Evolutionary conservation across 148 eudicot species (phyloP), one percentile per base, ranked within the genome.

Genomic region (Heliamphora exappendiculata): DNA sequence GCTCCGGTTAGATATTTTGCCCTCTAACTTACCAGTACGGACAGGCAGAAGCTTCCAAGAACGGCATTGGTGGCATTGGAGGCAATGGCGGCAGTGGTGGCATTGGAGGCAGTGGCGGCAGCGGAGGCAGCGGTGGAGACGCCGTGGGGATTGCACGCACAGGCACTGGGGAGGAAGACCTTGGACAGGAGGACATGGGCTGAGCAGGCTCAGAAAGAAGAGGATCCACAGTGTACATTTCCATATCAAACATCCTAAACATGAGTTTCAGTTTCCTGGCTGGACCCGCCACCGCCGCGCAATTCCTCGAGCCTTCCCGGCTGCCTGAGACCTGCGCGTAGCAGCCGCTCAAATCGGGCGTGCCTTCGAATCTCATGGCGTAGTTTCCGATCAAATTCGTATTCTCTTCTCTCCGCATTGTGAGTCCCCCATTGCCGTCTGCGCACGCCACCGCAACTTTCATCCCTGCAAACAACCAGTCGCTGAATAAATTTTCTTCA

Each of bases 121-220:
- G 78, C 37, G 34, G 55, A 4, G 51, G 78, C 0, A 83, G 67
- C 2, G 82, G 78, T 16, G 85, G 78, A 44, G 86, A 85, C n/a
- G 37, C 20, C 22, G 55, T 51, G 9, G 87, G 85, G 60, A 77
- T 28, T 19, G 54, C 70, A 4, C 87, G 86, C 9, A 41, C 29
- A 2, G 71, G 53, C 5, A 64, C 67, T 1, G 90, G 81, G 47
- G 78, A 3, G 19, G 74, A 16, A 13, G 91, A 78, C 8, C 66
- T 77, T 4, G 85, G 82, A 73, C 97, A 95, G 68, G 78, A 84
- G 69, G 96, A 75, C 91, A 81, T 81, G 29, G 97, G 97, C 70
- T 91, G 70, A 26, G 87, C 83, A 57, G 99, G 99, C 80, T 91
- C 91, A 78, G 97, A 87, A 45, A 93, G 79, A 51, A 95, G 80